phyloP scores from a whole-genome alignment of 2,329 filamentous ascomycete species.

The Aspergillus awamori region DNA sequence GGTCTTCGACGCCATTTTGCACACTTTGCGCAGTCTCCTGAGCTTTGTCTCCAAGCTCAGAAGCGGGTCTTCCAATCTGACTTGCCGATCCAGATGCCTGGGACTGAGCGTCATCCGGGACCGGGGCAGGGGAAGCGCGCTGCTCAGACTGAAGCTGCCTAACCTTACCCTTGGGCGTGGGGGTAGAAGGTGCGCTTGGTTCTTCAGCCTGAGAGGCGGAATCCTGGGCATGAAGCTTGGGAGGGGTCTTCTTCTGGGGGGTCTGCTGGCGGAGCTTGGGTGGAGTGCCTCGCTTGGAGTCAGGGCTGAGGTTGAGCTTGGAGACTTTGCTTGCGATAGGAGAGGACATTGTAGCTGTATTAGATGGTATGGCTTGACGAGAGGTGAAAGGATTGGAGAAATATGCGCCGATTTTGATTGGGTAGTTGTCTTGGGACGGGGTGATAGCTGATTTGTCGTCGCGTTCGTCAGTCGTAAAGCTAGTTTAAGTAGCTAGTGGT shows the following conservation, averaged over 20 bases:
- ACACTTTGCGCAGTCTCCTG: slow-evolving; percentile 24
- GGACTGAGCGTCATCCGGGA: slow-evolving; percentile 27
- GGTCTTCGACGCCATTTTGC: neutral
- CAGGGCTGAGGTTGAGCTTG: slow-evolving; percentile 10
- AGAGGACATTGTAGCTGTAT: neutral
- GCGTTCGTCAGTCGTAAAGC: neutral
- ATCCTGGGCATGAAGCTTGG: slow-evolving; percentile 25
- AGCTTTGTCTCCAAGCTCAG: slow-evolving; percentile 5
- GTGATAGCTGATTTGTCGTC: neutral
- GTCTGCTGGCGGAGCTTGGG: slow-evolving; percentile 29
- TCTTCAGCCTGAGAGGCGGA: slow-evolving; percentile 27
- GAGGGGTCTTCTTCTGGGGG: slow-evolving; percentile 25
- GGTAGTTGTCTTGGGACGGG: neutral
- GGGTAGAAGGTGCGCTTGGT: slow-evolving; percentile 1
- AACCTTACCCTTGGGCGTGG: slow-evolving; percentile 8
- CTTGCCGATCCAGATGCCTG: slow-evolving; percentile 34
- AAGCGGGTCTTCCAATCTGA: slow-evolving; percentile 23
- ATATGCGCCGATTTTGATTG: neutral
- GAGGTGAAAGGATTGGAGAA: neutral
- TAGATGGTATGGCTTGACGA: slow-evolving; percentile 14
- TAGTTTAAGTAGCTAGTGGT: neutral
- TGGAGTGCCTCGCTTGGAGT: slow-evolving; percentile 25
- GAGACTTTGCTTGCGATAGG: slow-evolving; percentile 4
- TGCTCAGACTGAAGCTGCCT: slow-evolving; percentile 24
- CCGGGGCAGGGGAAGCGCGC: slow-evolving; percentile 25